Percentiles rank a stretch among this genome's conserved stretches.
phyloP scores from a whole-genome alignment of 345 rosid genomes.

The Camelina neglecta region DNA sequence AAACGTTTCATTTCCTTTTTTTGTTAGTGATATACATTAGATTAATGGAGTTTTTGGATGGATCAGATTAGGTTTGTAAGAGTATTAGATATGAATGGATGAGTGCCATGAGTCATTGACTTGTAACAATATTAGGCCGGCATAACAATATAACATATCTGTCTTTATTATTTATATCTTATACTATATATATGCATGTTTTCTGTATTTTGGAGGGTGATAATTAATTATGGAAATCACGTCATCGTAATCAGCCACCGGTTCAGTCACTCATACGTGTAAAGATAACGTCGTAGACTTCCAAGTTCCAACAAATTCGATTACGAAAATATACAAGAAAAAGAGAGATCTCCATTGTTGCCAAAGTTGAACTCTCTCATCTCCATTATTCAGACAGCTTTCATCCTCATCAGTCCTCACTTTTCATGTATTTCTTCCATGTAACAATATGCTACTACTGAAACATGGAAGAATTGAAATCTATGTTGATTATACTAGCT shows the following conservation, averaged over 20 bases:
- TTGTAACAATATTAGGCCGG: slow-evolving; percentile 27
- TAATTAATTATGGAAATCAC: slow-evolving; percentile 32
- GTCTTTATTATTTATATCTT: neutral
- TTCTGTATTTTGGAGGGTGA: slow-evolving; percentile 7
- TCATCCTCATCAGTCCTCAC: neutral
- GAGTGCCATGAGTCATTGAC: slow-evolving; percentile 25
- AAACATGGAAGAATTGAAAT: too few species aligned
- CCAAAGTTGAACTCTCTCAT: neutral
- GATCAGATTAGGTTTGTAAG: slow-evolving; percentile 15
- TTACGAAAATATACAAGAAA: neutral
- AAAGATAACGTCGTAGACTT: slow-evolving; percentile 39
- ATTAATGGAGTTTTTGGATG: neutral
- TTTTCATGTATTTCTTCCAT: too few species aligned
- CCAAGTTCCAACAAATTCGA: neutral
- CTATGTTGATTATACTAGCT: too few species aligned
- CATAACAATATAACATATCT: slow-evolving; percentile 1
- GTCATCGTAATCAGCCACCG: slow-evolving; percentile 8
- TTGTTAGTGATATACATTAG: neutral
- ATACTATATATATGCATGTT: slow-evolving; percentile 9
- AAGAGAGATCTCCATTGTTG: neutral
- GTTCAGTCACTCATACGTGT: slow-evolving; percentile 40
- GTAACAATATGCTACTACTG: too few species aligned
- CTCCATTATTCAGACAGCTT: neutral
- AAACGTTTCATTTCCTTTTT: slow-evolving; percentile 9
- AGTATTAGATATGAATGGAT: slow-evolving; percentile 40